Percentiles rank a stretch among this genome's conserved stretches.
Conservation (phyloP, 1,284 basidiomycete genomes). For the Cystobasidium sp. region DNA sequence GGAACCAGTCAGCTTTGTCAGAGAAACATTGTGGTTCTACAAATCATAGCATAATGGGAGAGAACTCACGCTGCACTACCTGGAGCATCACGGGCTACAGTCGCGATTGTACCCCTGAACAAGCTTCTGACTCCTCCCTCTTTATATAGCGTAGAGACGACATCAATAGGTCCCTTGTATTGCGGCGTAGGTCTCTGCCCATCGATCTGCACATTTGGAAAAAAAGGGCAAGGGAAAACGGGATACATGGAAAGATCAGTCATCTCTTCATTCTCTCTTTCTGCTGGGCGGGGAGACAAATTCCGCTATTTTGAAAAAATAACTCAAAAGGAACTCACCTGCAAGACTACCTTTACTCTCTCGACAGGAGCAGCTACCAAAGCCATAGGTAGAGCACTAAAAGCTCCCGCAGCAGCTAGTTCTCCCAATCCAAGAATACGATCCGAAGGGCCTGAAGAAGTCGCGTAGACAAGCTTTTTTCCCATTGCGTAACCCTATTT, state of each 20-base stretch:
- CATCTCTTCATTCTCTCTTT: no score
- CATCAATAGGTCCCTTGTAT: constrained; percentile 92
- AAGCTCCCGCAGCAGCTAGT: constrained; percentile 89
- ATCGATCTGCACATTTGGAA: constrained; percentile 82
- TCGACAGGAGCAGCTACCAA: constrained; percentile 93
- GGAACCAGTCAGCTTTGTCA: background rate
- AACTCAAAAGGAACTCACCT: constrained; percentile 64
- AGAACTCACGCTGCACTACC: constrained; percentile 86
- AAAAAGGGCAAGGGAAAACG: no score
- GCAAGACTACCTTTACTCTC: constrained; percentile 93
- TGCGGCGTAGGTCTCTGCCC: constrained; percentile 77
- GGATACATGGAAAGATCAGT: no score
- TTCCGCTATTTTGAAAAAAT: no score
- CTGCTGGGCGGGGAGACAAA: no score
- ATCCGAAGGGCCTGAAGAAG: constrained; percentile 68
- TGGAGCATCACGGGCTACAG: constrained; percentile 90
- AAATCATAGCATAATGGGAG: background rate
- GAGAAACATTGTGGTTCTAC: background rate
- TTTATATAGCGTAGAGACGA: constrained; percentile 86
- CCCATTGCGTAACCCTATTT: constrained; percentile 88
- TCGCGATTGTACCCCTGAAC: constrained; percentile 90
- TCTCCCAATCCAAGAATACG: constrained; percentile 77
- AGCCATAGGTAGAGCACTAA: constrained; percentile 91
- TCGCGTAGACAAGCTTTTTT: constrained; percentile 79
- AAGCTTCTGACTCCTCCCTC: constrained; percentile 93